Evolutionary conservation across 2,329 filamentous ascomycete genomes (phyloP).

Genomic region (Byssoonygena ceratinophila): DNA sequence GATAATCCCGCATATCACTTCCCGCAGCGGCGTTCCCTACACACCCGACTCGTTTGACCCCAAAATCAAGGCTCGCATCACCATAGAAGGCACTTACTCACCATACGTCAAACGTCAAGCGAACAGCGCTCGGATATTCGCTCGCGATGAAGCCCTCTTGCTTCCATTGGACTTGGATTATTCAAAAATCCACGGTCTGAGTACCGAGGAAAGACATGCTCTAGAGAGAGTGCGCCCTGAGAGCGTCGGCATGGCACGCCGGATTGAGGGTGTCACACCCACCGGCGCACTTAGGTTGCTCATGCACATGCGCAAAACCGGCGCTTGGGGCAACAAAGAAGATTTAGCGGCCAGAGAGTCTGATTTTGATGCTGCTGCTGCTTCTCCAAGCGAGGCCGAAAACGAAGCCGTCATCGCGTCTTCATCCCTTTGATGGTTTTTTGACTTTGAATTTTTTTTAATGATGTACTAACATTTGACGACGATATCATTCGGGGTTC

Average conservation of each 20-base stretch:
- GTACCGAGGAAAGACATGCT: slow-evolving; percentile 64
- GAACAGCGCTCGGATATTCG: slow-evolving; percentile 54
- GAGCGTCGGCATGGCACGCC: slow-evolving; percentile 74
- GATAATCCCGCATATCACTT: slow-evolving; percentile 45
- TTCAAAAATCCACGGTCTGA: slow-evolving; percentile 58
- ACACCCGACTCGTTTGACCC: slow-evolving; percentile 44
- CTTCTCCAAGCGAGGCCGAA: neutral
- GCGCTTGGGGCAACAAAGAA: neutral
- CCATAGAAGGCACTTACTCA: slow-evolving; percentile 74
- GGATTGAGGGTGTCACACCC: slow-evolving; percentile 63
- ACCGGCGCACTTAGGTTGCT: slow-evolving; percentile 36
- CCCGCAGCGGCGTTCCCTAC: slow-evolving; percentile 22
- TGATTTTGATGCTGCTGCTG: no score
- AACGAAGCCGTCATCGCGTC: neutral
- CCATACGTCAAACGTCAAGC: slow-evolving; percentile 72
- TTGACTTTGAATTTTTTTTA: neutral
- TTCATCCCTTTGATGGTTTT: neutral
- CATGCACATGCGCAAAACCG: slow-evolving; percentile 30
- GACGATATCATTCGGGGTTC: no score
- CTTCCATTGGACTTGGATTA: slow-evolving; percentile 72
- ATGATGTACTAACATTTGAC: no score
- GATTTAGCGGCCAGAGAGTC: neutral
- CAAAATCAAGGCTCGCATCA: slow-evolving; percentile 57
- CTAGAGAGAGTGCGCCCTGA: slow-evolving; percentile 64
- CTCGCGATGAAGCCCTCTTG: slow-evolving; percentile 62